A percentile compares a stretch with the other conserved stretches of the same genome.
Evolutionary conservation across 2,329 filamentous ascomycete genomes (phyloP).

Genomic region (Aspergillus viridinutans): DNA sequence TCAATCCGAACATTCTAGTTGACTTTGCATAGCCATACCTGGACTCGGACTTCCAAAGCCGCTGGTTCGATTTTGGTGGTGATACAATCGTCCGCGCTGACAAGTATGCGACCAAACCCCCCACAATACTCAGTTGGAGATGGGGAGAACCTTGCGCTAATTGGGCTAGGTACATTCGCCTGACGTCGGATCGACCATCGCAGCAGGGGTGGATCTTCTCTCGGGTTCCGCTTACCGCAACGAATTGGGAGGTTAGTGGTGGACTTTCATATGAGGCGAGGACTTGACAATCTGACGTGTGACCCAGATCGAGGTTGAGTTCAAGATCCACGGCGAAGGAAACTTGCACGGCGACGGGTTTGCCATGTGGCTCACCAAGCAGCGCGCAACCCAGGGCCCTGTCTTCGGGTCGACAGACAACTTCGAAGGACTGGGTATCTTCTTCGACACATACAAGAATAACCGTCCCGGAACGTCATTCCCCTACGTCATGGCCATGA

Average conservation of each 20-base stretch:
- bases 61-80: conserved; percentile 98
- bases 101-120: conserved; percentile 38
- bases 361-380: conserved; percentile 96
- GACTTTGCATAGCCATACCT: conserved; percentile 70
- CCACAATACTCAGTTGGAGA: neutral
- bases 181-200: conserved; percentile 85
- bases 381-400: conserved; percentile 71
- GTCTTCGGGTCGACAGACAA: conserved; percentile 86
- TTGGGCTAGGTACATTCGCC: conserved; percentile 73
- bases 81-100: conserved; percentile 78
- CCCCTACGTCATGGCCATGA: conserved; percentile 98
- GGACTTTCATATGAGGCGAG: neutral
- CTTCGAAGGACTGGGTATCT: conserved; percentile 92
- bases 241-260: conserved; percentile 78
- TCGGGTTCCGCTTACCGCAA: conserved; percentile 87
- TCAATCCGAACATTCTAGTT: conserved; percentile 11
- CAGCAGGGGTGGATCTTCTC: conserved; percentile 93
- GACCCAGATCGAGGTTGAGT: conserved; percentile 79
- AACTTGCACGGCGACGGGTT: conserved; percentile 94
- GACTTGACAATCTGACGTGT: conserved; percentile 1
- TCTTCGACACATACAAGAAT: conserved; percentile 99
- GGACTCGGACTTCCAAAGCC: conserved; percentile 95
- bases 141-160: conserved; percentile 8
- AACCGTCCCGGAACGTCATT: conserved; percentile 93
- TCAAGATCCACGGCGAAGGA: conserved; percentile 84